Evolutionary conservation across 345 rosid species (phyloP), one percentile per base, ranked within the genome.

Genomic region (Eucalyptus fibrosa): DNA sequence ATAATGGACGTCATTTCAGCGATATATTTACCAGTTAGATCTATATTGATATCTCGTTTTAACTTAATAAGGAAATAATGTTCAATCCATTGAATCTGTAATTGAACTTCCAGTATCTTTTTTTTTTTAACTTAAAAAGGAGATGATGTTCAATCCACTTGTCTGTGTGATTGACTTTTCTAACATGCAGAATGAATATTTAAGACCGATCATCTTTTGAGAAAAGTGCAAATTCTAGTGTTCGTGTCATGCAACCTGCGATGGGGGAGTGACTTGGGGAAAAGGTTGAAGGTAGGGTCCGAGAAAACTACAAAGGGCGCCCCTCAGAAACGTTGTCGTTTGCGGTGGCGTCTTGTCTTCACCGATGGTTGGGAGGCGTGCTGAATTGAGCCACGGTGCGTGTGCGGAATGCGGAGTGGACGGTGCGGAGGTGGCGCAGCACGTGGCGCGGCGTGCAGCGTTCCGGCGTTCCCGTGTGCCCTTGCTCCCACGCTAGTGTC

Each of bases 81-180:
- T 28, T 60, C 0, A 3, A 28, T 13, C 13, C 69, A 12, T 1
- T 53, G 24, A 53, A 8, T 53, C 56, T 7, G 56, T 53, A 53
- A 53, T 53, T 19, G 56, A 19, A 21, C 9, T 7, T 0, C 0
- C 24, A 0, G 10, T 53, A 53, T 53, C 10, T 53, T 21, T 0
- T 19, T 0, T 19, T 53, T 50, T 51, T 53, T 19, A 8, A 53
- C 59, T 53, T 53, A 53, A 8, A 53, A 21, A 3, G 9, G 59
- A 53, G 59, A 53, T 21, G 24, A 8, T 53, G 59, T 53, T 53
- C 26, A 53, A 21, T 8, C 59, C 1, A 21, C 26, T 53, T 7
- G 32, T 62, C 8, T 13, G 15, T 3, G 32, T 13, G 8, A 30
- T 62, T 62, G 34, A 62, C 69, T 30, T 62, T 30, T 62, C 8